Evolutionary conservation across 257 asterid genomes (phyloP), one percentile per base, ranked within the genome.

Genomic region (Asclepias syriaca): DNA sequence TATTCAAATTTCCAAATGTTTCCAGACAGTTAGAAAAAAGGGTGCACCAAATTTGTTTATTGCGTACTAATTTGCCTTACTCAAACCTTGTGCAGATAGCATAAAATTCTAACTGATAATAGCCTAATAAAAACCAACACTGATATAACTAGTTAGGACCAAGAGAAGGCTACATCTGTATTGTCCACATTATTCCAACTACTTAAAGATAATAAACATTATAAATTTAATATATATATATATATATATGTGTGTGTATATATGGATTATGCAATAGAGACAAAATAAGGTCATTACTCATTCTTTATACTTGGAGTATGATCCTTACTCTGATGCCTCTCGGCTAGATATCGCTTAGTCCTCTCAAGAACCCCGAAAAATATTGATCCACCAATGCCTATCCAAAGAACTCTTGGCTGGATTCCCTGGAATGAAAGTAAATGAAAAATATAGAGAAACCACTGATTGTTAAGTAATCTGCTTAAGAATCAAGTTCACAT

Each of bases 351-450:
- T 48, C 85, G 85, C 80, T 93, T 93, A 2, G 96, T 87, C 69
- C 96, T 78, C 81, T 93, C 98, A 63, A 93, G 97, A 71, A 93
- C 96, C 21, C 98, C 90, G 50, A 94, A 94, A 87, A 94, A 94
- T 82, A 94, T 94, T 9, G 98, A 94, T 70, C 98, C 98, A 1
- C 98, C 98, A 6, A 94, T 88, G 77, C 98, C 98, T 77, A 94
- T 94, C 98, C 98, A 94, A 77, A 94, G 78, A 72, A 94, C 98
- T 78, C 97, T 89, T n/a, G 98, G 97, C 72, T 94, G 95, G 1
- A 94, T 82, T 11, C 97, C 98, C 98, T 94, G 81, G 57, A 55
- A 49, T 49, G 48, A 40, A 54, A 16, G 22, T 8, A n/a, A 10
- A 54, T 22, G 58, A 34, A 19, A 74, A 39, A 29, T 19, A 3